phyloP scores from a whole-genome alignment of 306 rosid genomes.

The Sophora flavescens region DNA sequence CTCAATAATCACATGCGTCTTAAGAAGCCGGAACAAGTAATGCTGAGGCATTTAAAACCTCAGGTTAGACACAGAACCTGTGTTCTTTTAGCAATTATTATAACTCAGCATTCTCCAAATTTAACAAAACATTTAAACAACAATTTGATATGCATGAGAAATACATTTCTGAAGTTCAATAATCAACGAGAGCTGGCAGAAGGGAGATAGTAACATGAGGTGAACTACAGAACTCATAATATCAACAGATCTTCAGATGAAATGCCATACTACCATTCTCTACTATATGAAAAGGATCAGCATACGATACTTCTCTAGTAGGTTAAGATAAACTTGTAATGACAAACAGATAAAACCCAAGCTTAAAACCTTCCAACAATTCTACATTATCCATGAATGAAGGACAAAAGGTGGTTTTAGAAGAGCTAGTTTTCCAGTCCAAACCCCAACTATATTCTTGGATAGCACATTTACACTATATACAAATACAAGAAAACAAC shows the following conservation, averaged over 20 bases:
- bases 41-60: constrained; percentile 18
- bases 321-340: background rate
- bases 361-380: background rate
- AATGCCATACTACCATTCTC: constrained; percentile 17
- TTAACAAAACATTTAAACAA: constrained; percentile 25
- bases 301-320: background rate
- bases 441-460: background rate
- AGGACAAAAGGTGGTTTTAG: background rate
- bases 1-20: constrained; percentile 7
- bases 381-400: background rate
- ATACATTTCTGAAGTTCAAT: background rate
- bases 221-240: constrained; percentile 21
- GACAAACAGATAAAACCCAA: constrained; percentile 18
- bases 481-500: constrained; percentile 24
- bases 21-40: constrained; percentile 31
- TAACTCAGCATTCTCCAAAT: constrained; percentile 7
- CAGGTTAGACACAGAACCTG: background rate
- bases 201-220: constrained; percentile 10
- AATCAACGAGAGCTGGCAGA: constrained; percentile 13
- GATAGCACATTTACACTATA: background rate
- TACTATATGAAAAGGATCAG: constrained; percentile 5
- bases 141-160: background rate
- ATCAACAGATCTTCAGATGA: constrained; percentile 6
- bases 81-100: background rate
- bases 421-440: constrained; percentile 33